Evolutionary conservation across 208 protist genomes (phyloP).

Genomic region (Angomonas deanei): DNA sequence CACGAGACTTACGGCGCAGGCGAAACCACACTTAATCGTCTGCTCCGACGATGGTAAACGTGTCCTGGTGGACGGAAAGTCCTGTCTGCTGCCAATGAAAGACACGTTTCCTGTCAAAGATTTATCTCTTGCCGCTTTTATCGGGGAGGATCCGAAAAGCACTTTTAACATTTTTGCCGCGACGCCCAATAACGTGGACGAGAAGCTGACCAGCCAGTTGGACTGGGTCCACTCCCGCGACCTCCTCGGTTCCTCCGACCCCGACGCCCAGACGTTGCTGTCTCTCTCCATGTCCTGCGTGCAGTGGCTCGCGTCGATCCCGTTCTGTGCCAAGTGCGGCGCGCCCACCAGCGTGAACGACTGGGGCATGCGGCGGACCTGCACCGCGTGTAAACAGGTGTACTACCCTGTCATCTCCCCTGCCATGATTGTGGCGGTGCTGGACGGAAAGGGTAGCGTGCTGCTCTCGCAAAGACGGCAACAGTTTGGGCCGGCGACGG

Average conservation of each 20-base stretch:
- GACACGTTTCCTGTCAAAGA: background rate
- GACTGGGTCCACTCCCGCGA: background rate
- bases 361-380: conserved; percentile 17
- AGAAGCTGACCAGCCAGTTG: background rate
- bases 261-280: conserved; percentile 17
- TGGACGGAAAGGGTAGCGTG: conserved; percentile 43
- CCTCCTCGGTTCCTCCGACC: background rate
- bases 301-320: conserved; percentile 15
- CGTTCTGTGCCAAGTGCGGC: conserved; percentile 35
- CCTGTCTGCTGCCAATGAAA: background rate
- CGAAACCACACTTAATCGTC: conserved; percentile 20
- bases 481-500: background rate
- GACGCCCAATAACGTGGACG: background rate
- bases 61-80: background rate
- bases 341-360: conserved; percentile 9
- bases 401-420: conserved; percentile 37
- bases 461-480: conserved; percentile 34
- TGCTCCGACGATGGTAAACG: conserved; percentile 16
- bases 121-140: background rate
- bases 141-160: background rate
- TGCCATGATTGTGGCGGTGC: conserved; percentile 40
- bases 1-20: conserved; percentile 4
- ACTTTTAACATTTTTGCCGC: background rate
- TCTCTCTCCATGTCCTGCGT: conserved; percentile 28
- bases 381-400: conserved; percentile 18